Evolutionary conservation across 257 asterid species (phyloP).

Genomic region (Anisodus acutangulus): DNA sequence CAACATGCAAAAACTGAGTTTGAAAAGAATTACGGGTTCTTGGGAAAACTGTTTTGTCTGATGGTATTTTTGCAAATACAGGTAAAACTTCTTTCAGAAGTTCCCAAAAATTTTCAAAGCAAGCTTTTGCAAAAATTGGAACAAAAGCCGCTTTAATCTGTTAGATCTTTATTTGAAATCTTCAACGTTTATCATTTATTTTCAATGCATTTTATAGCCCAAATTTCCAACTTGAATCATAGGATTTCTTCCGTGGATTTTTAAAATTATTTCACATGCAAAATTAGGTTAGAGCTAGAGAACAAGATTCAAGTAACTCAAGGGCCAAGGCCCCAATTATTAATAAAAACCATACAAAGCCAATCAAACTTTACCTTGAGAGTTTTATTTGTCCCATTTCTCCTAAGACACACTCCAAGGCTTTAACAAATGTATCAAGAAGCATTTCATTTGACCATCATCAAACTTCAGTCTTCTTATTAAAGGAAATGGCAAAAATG

Average conservation of each 20-base stretch:
- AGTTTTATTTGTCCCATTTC: not conserved
- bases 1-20: not conserved
- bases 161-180: not conserved
- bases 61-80: too few species aligned
- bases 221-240: not conserved
- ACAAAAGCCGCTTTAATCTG: not conserved
- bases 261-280: not conserved
- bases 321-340: not conserved
- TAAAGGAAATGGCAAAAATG: not conserved
- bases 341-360: not conserved
- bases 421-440: not conserved
- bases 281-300: not conserved
- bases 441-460: slow-evolving; percentile 6
- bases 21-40: not conserved
- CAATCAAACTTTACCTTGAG: not conserved
- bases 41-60: not conserved
- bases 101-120: not conserved
- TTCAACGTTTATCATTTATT: not conserved
- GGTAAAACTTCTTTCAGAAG: too few species aligned
- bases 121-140: not conserved
- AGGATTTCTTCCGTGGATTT: not conserved
- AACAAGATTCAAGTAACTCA: not conserved
- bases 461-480: not conserved
- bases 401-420: not conserved
- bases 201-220: not conserved